phyloP scores from a whole-genome alignment of 495 filamentous ascomycete species.

The Aspergillus sclerotioniger region DNA sequence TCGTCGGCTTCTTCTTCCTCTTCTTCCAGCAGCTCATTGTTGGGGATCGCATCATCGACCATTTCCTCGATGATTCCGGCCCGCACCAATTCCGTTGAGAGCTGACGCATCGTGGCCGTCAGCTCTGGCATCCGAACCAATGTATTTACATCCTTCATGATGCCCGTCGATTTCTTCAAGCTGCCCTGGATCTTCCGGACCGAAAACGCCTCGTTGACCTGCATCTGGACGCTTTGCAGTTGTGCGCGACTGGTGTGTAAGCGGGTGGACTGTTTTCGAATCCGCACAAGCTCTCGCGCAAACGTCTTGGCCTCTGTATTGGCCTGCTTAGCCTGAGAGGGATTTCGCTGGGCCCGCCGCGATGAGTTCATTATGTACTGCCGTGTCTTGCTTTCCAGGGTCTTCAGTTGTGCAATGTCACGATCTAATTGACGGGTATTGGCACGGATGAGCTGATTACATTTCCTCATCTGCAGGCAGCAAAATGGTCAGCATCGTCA shows the following conservation, averaged over 20 bases:
- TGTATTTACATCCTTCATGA: slow-evolving; percentile 96
- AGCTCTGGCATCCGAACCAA: slow-evolving; percentile 83
- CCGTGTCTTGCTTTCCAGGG: slow-evolving; percentile 80
- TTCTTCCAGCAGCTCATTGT: slow-evolving; percentile 65
- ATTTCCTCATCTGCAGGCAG: slow-evolving; percentile 81
- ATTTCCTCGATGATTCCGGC: slow-evolving; percentile 98
- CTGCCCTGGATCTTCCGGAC: slow-evolving; percentile 95
- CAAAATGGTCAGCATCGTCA: slow-evolving; percentile 1
- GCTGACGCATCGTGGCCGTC: slow-evolving; percentile 83
- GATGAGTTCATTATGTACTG: slow-evolving; percentile 76
- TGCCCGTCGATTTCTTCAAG: slow-evolving; percentile 78
- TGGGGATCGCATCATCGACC: slow-evolving; percentile 81
- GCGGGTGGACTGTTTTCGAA: slow-evolving; percentile 69
- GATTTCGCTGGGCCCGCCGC: slow-evolving; percentile 74
- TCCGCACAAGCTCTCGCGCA: slow-evolving; percentile 80
- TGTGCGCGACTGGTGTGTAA: slow-evolving; percentile 86
- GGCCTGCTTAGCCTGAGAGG: slow-evolving; percentile 71
- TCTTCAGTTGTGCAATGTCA: slow-evolving; percentile 74
- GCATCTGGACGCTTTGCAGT: slow-evolving; percentile 92
- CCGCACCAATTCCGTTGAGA: slow-evolving; percentile 83
- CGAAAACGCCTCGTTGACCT: slow-evolving; percentile 94
- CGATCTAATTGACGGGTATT: slow-evolving; percentile 96
- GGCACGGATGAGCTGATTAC: slow-evolving; percentile 82
- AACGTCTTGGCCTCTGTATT: slow-evolving; percentile 77
- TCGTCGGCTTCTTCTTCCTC: slow-evolving; percentile 86